Conservation (phyloP, 345 rosid genomes). For the Citropsis articulata region DNA sequence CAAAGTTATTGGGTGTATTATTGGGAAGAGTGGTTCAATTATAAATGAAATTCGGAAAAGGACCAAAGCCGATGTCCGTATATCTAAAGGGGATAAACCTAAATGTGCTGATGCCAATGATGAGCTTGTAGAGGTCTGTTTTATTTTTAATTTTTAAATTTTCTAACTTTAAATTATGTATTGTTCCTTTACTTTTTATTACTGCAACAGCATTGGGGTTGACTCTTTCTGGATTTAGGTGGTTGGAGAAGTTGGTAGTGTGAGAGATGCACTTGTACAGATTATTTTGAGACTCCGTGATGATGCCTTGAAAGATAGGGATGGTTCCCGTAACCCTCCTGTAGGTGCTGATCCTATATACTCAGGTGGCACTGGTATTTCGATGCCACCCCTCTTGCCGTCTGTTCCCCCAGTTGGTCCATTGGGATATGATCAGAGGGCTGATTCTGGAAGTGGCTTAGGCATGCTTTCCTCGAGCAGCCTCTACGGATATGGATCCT, state of each 20-base stretch:
- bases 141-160: neutral
- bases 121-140: conserved; percentile 84
- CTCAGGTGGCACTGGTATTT: conserved; percentile 45
- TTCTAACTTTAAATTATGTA: neutral
- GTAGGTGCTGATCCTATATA: conserved; percentile 58
- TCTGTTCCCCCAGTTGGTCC: conserved; percentile 64
- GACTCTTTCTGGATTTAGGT: conserved; percentile 43
- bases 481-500: conserved; percentile 75
- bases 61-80: conserved; percentile 75
- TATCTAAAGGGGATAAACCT: conserved; percentile 72
- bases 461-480: conserved; percentile 66
- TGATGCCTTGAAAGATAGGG: conserved; percentile 75
- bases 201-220: neutral
- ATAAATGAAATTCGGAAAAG: conserved; percentile 87
- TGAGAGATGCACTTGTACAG: conserved; percentile 91
- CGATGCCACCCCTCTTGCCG: conserved; percentile 63
- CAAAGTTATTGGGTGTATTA: conserved; percentile 88
- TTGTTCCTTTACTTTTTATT: conserved; percentile 13
- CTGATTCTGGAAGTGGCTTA: conserved; percentile 57
- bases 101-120: conserved; percentile 67
- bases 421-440: conserved; percentile 71
- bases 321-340: conserved; percentile 45
- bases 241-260: conserved; percentile 61
- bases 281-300: conserved; percentile 88
- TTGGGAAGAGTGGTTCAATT: conserved; percentile 91